These are phyloP conservation scores for Cryoendolithus antarcticus DNA, from an alignment of 2,329 filamentous ascomycete species.

Conservation along the genomic window DNA sequence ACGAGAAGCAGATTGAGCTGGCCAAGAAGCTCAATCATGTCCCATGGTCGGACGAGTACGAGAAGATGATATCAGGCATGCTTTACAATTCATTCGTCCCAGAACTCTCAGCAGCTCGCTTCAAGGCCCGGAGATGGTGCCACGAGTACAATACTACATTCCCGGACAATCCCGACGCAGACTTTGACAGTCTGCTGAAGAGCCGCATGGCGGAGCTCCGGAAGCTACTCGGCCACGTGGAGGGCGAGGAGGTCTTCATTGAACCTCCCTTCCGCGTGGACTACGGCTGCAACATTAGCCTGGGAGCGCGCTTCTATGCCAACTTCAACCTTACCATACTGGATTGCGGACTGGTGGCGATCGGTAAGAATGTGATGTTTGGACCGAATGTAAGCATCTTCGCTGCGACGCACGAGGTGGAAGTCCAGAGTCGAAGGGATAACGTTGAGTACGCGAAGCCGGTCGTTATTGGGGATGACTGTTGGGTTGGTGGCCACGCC, in stretches of 20 bases:
- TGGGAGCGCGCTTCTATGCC: slow-evolving; percentile 47
- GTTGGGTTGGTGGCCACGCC: slow-evolving; percentile 14
- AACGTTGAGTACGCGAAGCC: slow-evolving; percentile 39
- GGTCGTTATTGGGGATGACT: slow-evolving; percentile 32
- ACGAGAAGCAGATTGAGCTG: slow-evolving; percentile 30
- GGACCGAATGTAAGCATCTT: slow-evolving; percentile 42
- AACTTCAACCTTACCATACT: slow-evolving; percentile 45
- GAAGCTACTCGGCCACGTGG: slow-evolving; percentile 3
- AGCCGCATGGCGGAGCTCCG: slow-evolving; percentile 1
- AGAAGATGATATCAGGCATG: slow-evolving; percentile 54
- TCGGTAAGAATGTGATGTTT: slow-evolving; percentile 40
- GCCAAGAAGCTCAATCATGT: slow-evolving; percentile 39
- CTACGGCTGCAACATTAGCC: slow-evolving; percentile 52
- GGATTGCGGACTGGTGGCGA: slow-evolving; percentile 40
- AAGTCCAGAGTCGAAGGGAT: slow-evolving; percentile 35
- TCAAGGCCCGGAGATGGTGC: slow-evolving; percentile 42
- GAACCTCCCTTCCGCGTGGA: slow-evolving; percentile 52
- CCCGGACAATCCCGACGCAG: slow-evolving; percentile 21
- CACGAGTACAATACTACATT: slow-evolving; percentile 49
- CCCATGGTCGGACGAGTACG: slow-evolving; percentile 49
- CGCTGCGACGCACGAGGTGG: slow-evolving; percentile 40
- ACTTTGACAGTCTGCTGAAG: slow-evolving; percentile 4
- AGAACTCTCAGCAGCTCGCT: slow-evolving; percentile 39
- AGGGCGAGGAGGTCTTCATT: slow-evolving; percentile 3
- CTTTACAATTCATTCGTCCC: slow-evolving; percentile 39